phyloP scores from a whole-genome alignment of 2,329 filamentous ascomycete species.

The Phyllosticta citrichinensis region DNA sequence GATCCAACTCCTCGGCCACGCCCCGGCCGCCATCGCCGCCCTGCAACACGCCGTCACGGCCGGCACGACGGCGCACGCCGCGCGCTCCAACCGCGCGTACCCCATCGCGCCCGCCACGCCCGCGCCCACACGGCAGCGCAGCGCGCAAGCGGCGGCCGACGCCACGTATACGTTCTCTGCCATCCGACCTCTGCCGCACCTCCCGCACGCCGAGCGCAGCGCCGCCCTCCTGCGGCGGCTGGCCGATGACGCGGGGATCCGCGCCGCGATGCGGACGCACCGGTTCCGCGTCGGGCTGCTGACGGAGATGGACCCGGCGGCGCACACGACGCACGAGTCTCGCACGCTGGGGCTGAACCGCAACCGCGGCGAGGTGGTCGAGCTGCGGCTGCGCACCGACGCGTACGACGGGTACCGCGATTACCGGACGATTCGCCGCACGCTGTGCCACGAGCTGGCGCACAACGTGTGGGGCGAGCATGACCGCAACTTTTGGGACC shows the following conservation, averaged over 20 bases:
- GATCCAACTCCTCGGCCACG: conserved; percentile 56
- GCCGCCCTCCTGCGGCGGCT: conserved; percentile 64
- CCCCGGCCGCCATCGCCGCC: conserved; percentile 48
- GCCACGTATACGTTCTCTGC: conserved; percentile 70
- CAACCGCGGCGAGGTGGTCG: conserved; percentile 81
- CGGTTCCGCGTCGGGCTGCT: conserved; percentile 75
- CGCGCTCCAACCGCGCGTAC: conserved; percentile 22
- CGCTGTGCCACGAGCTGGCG: conserved; percentile 87
- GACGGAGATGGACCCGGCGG: conserved; percentile 88
- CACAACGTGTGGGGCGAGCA: conserved; percentile 85
- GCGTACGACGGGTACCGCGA: conserved; percentile 88
- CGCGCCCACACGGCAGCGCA: conserved; percentile 25
- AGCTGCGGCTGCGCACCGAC: conserved; percentile 83
- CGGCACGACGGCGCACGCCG: conserved; percentile 26
- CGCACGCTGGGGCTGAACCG: conserved; percentile 78
- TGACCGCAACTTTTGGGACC: conserved; percentile 78
- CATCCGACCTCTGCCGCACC: conserved; percentile 63
- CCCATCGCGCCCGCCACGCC: conserved; percentile 32
- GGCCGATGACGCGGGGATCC: conserved; percentile 75
- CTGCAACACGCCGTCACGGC: conserved; percentile 31
- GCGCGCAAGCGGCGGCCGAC: conserved; percentile 44
- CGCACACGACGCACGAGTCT: conserved; percentile 73
- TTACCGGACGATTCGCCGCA: conserved; percentile 83
- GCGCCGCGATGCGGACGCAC: conserved; percentile 71
- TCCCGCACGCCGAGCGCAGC: conserved; percentile 65